phyloP scores from a whole-genome alignment of 306 rosid species.

The Oemleria cerasiformis region DNA sequence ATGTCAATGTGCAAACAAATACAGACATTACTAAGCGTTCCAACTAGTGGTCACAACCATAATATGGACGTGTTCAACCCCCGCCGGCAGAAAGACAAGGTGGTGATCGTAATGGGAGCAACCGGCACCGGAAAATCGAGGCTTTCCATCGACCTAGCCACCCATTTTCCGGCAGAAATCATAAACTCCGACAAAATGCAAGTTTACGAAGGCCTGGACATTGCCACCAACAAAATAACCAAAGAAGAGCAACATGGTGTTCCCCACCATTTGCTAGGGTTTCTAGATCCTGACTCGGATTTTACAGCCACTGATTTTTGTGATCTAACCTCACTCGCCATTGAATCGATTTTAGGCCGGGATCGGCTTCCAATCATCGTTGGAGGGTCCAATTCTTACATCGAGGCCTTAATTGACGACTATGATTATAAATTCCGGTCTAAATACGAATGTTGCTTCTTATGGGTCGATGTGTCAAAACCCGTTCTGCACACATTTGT shows the following conservation, averaged over 20 bases:
- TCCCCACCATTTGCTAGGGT: slow-evolving; percentile 76
- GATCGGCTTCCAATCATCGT: slow-evolving; percentile 66
- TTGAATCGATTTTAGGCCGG: slow-evolving; percentile 38
- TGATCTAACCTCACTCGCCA: slow-evolving; percentile 31
- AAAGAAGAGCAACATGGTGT: slow-evolving; percentile 59
- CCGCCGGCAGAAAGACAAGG: slow-evolving; percentile 56
- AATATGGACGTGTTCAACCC: slow-evolving; percentile 28
- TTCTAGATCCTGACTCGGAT: slow-evolving; percentile 43
- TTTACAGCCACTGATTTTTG: slow-evolving; percentile 54
- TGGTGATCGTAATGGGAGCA: slow-evolving; percentile 77
- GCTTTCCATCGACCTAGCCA: slow-evolving; percentile 71
- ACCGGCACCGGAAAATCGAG: slow-evolving; percentile 87
- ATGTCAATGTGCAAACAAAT: slow-evolving; percentile 36
- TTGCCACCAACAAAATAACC: slow-evolving; percentile 71
- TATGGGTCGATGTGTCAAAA: slow-evolving; percentile 71
- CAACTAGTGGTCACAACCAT: slow-evolving; percentile 28
- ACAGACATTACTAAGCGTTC: slow-evolving; percentile 37
- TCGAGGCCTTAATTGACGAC: slow-evolving; percentile 64
- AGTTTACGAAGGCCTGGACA: slow-evolving; percentile 69
- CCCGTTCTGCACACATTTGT: slow-evolving; percentile 46
- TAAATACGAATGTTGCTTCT: slow-evolving; percentile 56
- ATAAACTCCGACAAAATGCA: slow-evolving; percentile 93
- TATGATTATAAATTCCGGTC: slow-evolving; percentile 44
- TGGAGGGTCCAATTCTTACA: slow-evolving; percentile 85
- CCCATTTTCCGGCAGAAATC: slow-evolving; percentile 54